Conservation (phyloP, 192 early-diverging fungal species). For the Obelidium mucronatum region DNA sequence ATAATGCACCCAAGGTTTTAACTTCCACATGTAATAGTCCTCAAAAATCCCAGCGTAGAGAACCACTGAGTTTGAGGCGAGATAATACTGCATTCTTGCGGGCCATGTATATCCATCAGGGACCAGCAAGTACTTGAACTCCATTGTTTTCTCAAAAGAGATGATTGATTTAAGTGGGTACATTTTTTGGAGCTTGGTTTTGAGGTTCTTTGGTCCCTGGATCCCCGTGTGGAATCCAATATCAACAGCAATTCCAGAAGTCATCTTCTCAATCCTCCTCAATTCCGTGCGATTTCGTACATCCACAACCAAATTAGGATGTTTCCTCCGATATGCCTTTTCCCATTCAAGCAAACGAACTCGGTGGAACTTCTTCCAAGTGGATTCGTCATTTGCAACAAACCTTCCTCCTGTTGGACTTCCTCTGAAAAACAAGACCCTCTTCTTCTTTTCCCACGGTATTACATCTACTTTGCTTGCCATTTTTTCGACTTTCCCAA, state of each 20-base stretch:
- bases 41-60: slow-evolving; percentile 8
- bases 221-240: background rate
- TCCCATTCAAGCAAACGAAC: background rate
- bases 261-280: no score
- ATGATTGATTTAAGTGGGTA: background rate
- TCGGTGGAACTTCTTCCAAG: background rate
- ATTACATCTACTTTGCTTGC: no score
- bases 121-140: background rate
- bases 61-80: background rate
- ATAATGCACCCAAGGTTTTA: slow-evolving; percentile 36
- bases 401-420: no score
- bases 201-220: background rate
- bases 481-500: no score
- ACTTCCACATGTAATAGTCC: slow-evolving; percentile 12
- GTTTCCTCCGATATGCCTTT: no score
- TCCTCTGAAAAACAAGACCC: no score
- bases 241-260: slow-evolving; percentile 2
- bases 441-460: no score
- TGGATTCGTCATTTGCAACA: no score
- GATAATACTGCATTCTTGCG: background rate
- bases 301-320: no score
- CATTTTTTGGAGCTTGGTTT: background rate
- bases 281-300: no score
- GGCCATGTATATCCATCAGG: slow-evolving; percentile 8
- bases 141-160: no score